A percentile compares a stretch with the other conserved stretches of the same genome.
Evolutionary conservation across 1,284 basidiomycete genomes (phyloP).

Genomic region (Irpex rosettiformis): DNA sequence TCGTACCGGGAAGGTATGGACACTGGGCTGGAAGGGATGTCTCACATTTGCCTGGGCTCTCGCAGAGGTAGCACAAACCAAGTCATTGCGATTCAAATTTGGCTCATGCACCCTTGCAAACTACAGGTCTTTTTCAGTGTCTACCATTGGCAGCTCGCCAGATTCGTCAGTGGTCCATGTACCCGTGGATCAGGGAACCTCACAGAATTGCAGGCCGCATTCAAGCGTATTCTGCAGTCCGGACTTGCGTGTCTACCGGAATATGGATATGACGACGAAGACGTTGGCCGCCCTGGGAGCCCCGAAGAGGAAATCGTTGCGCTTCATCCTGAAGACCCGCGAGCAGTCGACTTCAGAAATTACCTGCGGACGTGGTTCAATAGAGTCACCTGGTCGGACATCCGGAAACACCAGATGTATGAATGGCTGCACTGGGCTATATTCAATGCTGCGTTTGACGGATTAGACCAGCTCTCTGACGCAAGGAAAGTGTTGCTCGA

Average conservation of each 20-base stretch:
- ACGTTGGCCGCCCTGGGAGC: constrained; percentile 51
- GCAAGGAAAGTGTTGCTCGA: constrained; percentile 50
- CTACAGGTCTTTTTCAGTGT: constrained; percentile 76
- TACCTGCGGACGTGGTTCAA: constrained; percentile 72
- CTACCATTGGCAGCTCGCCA: constrained; percentile 60
- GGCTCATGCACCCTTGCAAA: background rate
- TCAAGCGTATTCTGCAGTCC: constrained; percentile 57
- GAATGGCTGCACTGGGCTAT: constrained; percentile 86
- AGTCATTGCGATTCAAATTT: constrained; percentile 5
- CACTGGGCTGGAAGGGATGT: constrained; percentile 36
- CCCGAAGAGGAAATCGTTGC: constrained; percentile 56
- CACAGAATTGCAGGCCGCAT: constrained; percentile 55
- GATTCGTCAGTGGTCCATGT: constrained; percentile 48
- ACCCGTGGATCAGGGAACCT: constrained; percentile 45
- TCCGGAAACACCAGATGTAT: constrained; percentile 63
- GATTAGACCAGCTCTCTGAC: constrained; percentile 42
- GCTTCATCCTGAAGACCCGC: constrained; percentile 61
- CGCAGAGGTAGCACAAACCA: constrained; percentile 47
- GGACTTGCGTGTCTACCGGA: constrained; percentile 56
- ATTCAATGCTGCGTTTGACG: constrained; percentile 63
- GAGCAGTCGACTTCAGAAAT: constrained; percentile 75
- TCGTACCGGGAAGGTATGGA: constrained; percentile 40
- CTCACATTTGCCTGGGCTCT: constrained; percentile 46
- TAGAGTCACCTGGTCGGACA: constrained; percentile 69
- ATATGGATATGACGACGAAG: constrained; percentile 54